A percentile compares a stretch with the other conserved stretches of the same genome.
These are phyloP conservation scores for Melampsora larici-populina DNA, from an alignment of 1,284 basidiomycete genomes.

Conservation along the genomic window DNA sequence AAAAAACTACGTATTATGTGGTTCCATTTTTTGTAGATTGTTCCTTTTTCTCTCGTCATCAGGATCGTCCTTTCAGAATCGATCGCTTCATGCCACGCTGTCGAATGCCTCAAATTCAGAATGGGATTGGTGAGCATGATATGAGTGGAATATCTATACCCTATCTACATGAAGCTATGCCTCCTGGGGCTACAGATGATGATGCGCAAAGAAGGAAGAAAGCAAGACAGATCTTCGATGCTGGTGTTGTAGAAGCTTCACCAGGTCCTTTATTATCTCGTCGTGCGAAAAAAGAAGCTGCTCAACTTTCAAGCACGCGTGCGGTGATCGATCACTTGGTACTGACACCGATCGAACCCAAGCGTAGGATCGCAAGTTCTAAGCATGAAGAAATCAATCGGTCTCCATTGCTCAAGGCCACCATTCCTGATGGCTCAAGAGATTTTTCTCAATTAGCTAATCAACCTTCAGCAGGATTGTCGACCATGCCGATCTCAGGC, in stretches of 20 bases:
- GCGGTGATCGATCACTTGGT: conserved; percentile 35
- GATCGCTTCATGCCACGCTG: conserved; percentile 87
- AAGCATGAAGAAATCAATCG: conserved; percentile 38
- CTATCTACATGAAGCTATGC: conserved; percentile 58
- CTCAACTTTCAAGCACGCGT: conserved; percentile 6
- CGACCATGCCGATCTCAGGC: conserved; percentile 33
- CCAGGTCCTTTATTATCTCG: conserved; percentile 44
- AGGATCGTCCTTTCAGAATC: conserved; percentile 77
- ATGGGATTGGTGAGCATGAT: conserved; percentile 82
- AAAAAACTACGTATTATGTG: conserved; percentile 50
- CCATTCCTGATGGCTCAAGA: conserved; percentile 23
- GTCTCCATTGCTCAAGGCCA: conserved; percentile 42
- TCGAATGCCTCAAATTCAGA: conserved; percentile 91
- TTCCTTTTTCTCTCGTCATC: conserved; percentile 77
- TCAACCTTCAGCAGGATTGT: conserved; percentile 34
- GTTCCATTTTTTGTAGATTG: conserved; percentile 65
- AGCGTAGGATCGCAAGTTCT: conserved; percentile 19
- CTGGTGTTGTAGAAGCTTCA: conserved; percentile 40
- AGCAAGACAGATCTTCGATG: conserved; percentile 36
- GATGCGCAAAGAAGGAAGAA: conserved; percentile 27
- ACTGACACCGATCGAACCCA: conserved; percentile 36
- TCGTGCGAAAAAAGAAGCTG: conserved; percentile 24
- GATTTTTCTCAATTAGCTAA: conserved; percentile 37
- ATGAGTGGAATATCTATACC: conserved; percentile 81
- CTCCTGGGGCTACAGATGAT: conserved; percentile 42